A percentile compares a stretch with the other conserved stretches of the same genome.
Evolutionary conservation across 2,329 filamentous ascomycete species (phyloP).

Genomic region (Trichoderma sp.): DNA sequence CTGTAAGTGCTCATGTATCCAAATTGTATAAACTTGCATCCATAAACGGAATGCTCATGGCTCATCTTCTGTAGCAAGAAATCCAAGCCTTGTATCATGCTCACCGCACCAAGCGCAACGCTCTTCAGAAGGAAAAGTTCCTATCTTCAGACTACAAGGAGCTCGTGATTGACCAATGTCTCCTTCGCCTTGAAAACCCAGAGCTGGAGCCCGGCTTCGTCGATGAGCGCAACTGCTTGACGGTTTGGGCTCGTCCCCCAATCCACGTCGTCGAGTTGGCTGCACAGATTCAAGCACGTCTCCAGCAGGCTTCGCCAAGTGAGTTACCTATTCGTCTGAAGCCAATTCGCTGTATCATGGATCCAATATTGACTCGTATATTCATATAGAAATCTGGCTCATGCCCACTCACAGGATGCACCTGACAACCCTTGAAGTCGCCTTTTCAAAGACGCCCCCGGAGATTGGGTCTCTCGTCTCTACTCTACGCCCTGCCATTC

Average conservation of each 20-base stretch:
- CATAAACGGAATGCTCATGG: not conserved
- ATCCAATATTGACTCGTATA: not conserved
- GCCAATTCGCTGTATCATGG: not conserved
- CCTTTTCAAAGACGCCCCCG: conserved; percentile 71
- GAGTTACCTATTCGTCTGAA: conserved; percentile 40
- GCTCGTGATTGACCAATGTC: conserved; percentile 73
- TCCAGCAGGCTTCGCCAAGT: conserved; percentile 70
- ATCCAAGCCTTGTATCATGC: conserved; percentile 72
- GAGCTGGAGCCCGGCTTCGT: conserved; percentile 66
- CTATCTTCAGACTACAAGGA: conserved; percentile 67
- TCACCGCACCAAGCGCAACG: conserved; percentile 75
- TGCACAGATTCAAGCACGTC: conserved; percentile 64
- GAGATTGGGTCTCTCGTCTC: conserved; percentile 68
- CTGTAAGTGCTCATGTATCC: conserved; percentile 52
- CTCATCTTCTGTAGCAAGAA: conserved; percentile 48
- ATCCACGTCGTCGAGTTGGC: conserved; percentile 69
- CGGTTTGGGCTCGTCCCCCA: conserved; percentile 86
- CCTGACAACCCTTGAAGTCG: conserved; percentile 80
- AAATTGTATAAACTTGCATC: too few relatives aligned
- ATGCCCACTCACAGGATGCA: conserved; percentile 81
- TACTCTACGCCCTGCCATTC: conserved; percentile 57
- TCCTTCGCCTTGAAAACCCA: conserved; percentile 68
- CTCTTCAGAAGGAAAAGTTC: conserved; percentile 73
- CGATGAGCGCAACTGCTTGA: conserved; percentile 79
- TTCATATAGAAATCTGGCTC: conserved; percentile 58